A percentile compares a stretch with the other conserved stretches of the same genome.
Conservation (phyloP, 257 asterid genomes). For the Mentha longifolia region DNA sequence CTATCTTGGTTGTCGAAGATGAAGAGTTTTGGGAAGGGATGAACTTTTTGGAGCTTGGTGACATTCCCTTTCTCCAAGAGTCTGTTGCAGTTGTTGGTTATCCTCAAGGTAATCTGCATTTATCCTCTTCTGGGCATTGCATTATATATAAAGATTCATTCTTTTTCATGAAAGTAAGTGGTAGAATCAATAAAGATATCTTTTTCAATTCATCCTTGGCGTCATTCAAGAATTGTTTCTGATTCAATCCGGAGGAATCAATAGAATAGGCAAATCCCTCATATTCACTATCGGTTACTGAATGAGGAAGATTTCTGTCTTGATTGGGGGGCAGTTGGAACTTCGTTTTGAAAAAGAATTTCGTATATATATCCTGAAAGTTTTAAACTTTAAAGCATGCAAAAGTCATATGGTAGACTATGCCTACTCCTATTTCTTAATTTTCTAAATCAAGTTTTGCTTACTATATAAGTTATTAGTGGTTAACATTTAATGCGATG, state of each 20-base stretch:
- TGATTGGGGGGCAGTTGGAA: neutral
- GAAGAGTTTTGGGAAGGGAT: constrained; percentile 95
- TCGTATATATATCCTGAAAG: neutral
- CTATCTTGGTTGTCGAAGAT: constrained; percentile 77
- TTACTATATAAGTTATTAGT: neutral
- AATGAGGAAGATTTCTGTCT: neutral
- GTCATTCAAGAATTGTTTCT: no score
- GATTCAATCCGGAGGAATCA: no score
- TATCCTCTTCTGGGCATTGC: constrained; percentile 52
- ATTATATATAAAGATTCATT: neutral
- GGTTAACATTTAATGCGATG: neutral
- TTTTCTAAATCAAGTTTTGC: neutral
- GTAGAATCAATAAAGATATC: no score
- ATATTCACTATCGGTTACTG: neutral
- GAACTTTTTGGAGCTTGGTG: constrained; percentile 82
- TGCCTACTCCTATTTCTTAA: neutral
- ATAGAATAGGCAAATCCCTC: no score
- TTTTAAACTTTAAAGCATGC: neutral
- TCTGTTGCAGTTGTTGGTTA: constrained; percentile 98
- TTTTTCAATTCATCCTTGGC: no score
- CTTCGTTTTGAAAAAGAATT: neutral
- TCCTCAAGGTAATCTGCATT: constrained; percentile 79
- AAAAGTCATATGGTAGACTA: neutral
- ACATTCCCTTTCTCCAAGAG: constrained; percentile 93
- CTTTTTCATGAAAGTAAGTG: no score